A percentile compares a stretch with the other conserved stretches of the same genome.
These are phyloP conservation scores for Carnegiea gigantea DNA, from an alignment of 179 eudicot genomes.

Conservation along the genomic window DNA sequence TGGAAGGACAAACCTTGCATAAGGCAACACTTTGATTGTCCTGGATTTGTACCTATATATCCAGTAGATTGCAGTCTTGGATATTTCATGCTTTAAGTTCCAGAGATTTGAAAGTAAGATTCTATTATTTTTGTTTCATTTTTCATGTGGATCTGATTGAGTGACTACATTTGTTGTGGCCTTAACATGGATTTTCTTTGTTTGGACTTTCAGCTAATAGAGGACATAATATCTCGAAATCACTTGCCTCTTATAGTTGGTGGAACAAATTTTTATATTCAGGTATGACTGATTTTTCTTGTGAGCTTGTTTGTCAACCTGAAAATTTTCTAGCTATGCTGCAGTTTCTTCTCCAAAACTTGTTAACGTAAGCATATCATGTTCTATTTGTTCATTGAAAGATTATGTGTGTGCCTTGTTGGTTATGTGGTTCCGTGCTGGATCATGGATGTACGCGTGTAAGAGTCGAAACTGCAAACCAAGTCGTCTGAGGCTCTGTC, in stretches of 20 bases:
- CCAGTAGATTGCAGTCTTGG: neutral
- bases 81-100: neutral
- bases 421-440: constrained; percentile 3
- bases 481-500: neutral
- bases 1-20: neutral
- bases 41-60: neutral
- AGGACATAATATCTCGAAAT: constrained; percentile 61
- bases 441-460: too few relatives aligned
- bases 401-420: neutral
- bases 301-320: neutral
- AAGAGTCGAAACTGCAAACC: neutral
- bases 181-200: constrained; percentile 6
- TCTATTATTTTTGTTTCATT: neutral
- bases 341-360: neutral
- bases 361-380: neutral
- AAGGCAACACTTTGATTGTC: neutral
- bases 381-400: neutral
- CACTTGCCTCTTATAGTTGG: constrained; percentile 85
- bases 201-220: constrained; percentile 59
- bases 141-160: neutral
- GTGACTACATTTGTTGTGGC: neutral
- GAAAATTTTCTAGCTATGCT: neutral
- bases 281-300: constrained; percentile 46
- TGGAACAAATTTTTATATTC: constrained; percentile 93
- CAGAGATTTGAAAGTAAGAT: neutral